A percentile compares a stretch with the other conserved stretches of the same genome.
Evolutionary conservation across 2,329 filamentous ascomycete species (phyloP).

Genomic region (Paecilomyces niveus): DNA sequence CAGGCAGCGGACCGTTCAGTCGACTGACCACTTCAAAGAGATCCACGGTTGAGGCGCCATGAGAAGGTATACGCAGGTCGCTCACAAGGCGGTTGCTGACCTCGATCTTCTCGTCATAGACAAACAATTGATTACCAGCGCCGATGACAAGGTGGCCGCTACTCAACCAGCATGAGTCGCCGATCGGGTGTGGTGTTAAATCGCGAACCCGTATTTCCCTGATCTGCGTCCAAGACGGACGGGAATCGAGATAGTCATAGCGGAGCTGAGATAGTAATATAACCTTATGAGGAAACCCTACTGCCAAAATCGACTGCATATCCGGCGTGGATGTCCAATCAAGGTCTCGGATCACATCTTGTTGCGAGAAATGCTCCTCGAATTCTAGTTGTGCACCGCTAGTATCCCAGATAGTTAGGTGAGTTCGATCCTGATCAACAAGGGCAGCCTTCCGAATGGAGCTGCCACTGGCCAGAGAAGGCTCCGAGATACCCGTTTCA

Average conservation of each 20-base stretch:
- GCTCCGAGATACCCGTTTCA: slow-evolving; percentile 66
- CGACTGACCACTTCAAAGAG: slow-evolving; percentile 76
- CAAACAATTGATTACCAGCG: slow-evolving; percentile 83
- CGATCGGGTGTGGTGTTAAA: slow-evolving; percentile 81
- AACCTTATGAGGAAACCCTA: slow-evolving; percentile 85
- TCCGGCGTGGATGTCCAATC: slow-evolving; percentile 94
- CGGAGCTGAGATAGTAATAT: slow-evolving; percentile 78
- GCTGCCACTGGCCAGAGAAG: slow-evolving; percentile 74
- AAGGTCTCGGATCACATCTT: slow-evolving; percentile 73
- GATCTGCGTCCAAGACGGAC: slow-evolving; percentile 82
- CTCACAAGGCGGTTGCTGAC: slow-evolving; percentile 54
- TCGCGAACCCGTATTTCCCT: slow-evolving; percentile 74
- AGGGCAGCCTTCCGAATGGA: slow-evolving; percentile 81
- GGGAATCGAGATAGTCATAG: slow-evolving; percentile 83
- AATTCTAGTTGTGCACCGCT: slow-evolving; percentile 75
- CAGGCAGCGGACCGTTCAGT: slow-evolving; percentile 77
- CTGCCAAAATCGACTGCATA: slow-evolving; percentile 78
- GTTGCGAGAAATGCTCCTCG: slow-evolving; percentile 63
- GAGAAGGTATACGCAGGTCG: slow-evolving; percentile 44
- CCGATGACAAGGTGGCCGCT: slow-evolving; percentile 81
- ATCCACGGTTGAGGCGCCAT: slow-evolving; percentile 50
- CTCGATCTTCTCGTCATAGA: slow-evolving; percentile 70
- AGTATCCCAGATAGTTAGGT: slow-evolving; percentile 86
- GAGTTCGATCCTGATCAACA: slow-evolving; percentile 65
- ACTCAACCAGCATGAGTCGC: slow-evolving; percentile 85